Evolutionary conservation across 2,329 filamentous ascomycete species (phyloP), one percentile per base, ranked within the genome.

Genomic region (Beauveria sp.): DNA sequence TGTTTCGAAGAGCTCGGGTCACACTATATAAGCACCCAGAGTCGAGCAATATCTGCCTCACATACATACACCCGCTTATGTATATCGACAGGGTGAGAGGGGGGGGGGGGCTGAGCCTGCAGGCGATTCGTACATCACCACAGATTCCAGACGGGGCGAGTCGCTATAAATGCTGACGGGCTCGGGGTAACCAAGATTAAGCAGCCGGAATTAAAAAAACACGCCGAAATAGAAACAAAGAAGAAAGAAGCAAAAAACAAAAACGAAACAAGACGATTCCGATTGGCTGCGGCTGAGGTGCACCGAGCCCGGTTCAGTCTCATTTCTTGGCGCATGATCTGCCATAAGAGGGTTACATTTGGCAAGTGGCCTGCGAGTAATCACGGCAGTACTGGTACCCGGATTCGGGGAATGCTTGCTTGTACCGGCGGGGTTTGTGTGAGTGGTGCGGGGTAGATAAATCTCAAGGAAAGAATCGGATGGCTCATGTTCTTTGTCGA

Each of bases 311-410:
- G 40, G 54, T 47, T 22, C 43, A 38, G 54, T n/a, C 42, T 47
- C 54, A 12, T 47, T 28, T 47, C 4, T 47, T 12, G 9, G 42
- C 38, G 34, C 16, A 43, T 28, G 18, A 45, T 28, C 55, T 58
- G 45, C 43, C 55, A 50, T 58, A 50, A 58, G 55, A 58, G 45
- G 55, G 54, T 56, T 56, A 47, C 54, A 56, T 56, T 38, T n/a
- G 30, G n/a, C n/a, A 28, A 47, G 22, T 20, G 16, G 18, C 3
- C 45, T 50, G 55, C 55, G 55, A 58, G 45, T 58, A 49, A 58
- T 58, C 43, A 58, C 38, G 14, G 20, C 45, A 47, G 45, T 47
- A 38, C 14, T 22, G 45, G 4, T 14, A 47, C 45, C 5, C 45
- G 45, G 9, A 22, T 24, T 50, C 12, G 16, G 16, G 16, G 14